These are phyloP conservation scores for Fraxinus latifolia DNA, from an alignment of 305 asterid genomes.

Conservation along the genomic window DNA sequence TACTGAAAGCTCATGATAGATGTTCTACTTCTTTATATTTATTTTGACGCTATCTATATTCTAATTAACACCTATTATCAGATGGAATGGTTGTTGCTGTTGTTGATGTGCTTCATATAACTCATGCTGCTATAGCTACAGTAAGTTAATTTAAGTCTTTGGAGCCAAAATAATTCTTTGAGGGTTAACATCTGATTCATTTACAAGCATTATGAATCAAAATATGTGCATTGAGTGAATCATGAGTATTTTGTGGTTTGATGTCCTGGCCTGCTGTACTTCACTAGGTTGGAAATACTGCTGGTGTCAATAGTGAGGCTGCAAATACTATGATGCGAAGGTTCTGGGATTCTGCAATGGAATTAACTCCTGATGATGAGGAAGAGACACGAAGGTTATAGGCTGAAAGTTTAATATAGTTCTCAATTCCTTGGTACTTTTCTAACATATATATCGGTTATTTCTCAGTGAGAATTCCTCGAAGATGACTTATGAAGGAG, in stretches of 20 bases:
- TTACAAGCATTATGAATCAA: neutral
- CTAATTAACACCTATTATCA: slow-evolving; percentile 27
- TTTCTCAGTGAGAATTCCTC: slow-evolving; percentile 69
- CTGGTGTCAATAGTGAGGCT: slow-evolving; percentile 68
- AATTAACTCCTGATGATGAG: slow-evolving; percentile 71
- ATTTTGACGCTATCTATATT: slow-evolving; percentile 3
- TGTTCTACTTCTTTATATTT: neutral
- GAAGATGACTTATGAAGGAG: slow-evolving; percentile 78
- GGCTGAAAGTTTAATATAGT: neutral
- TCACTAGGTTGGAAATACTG: slow-evolving; percentile 78
- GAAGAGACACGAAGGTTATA: slow-evolving; percentile 77
- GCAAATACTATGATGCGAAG: slow-evolving; percentile 79
- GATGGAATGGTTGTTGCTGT: slow-evolving; percentile 77
- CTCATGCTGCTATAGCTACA: slow-evolving; percentile 85
- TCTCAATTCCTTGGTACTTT: slow-evolving; percentile 9
- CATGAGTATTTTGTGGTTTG: neutral
- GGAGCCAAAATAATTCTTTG: neutral
- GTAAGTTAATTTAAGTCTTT: slow-evolving; percentile 43
- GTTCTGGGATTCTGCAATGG: slow-evolving; percentile 99
- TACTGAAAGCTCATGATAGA: slow-evolving; percentile 5
- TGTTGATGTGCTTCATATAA: slow-evolving; percentile 77
- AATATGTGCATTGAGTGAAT: neutral
- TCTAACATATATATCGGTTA: slow-evolving; percentile 27
- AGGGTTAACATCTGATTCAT: neutral
- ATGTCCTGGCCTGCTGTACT: slow-evolving; percentile 1